phyloP scores from a whole-genome alignment of 2,329 filamentous ascomycete species.

The Pseudogymnoascus sp. region DNA sequence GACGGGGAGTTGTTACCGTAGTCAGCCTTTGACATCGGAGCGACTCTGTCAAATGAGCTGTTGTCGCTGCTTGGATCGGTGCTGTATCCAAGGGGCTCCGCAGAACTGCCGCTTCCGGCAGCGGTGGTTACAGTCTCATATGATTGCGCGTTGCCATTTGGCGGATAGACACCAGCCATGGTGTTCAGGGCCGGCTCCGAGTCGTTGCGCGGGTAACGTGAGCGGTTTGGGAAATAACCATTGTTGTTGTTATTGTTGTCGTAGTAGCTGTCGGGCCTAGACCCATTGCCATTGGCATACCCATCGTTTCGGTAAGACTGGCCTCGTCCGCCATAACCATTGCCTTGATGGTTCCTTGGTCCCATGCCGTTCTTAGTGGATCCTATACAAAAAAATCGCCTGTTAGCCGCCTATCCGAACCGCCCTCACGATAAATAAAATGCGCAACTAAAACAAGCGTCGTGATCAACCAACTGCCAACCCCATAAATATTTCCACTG shows the following conservation, averaged over 20 bases:
- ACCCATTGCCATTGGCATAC: slow-evolving; percentile 14
- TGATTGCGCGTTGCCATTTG: slow-evolving; percentile 37
- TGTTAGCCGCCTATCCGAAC: slow-evolving; percentile 10
- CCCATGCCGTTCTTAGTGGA: slow-evolving; percentile 26
- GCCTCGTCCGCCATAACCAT: slow-evolving; percentile 28
- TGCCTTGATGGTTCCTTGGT: slow-evolving; percentile 24
- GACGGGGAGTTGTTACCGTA: slow-evolving; percentile 42
- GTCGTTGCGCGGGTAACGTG: slow-evolving; percentile 27
- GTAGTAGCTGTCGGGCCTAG: slow-evolving; percentile 38
- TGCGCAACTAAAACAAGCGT: slow-evolving; percentile 3
- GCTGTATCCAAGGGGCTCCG: slow-evolving; percentile 68
- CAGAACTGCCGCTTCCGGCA: slow-evolving; percentile 62
- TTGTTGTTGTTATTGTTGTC: slow-evolving; percentile 24
- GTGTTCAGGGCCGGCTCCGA: slow-evolving; percentile 26
- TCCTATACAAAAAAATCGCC: slow-evolving; percentile 19
- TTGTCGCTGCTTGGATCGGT: slow-evolving; percentile 88
- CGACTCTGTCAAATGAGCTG: slow-evolving; percentile 73
- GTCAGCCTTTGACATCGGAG: slow-evolving; percentile 48
- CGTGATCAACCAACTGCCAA: not conserved
- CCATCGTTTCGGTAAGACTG: slow-evolving; percentile 23
- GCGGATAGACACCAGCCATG: slow-evolving; percentile 23
- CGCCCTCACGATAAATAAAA: not conserved
- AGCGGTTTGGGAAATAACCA: slow-evolving; percentile 26
- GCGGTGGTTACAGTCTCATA: slow-evolving; percentile 82
- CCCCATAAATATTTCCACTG: not conserved